These are phyloP conservation scores for Candida montana DNA, from an alignment of 805 yeast species.

Conservation along the genomic window DNA sequence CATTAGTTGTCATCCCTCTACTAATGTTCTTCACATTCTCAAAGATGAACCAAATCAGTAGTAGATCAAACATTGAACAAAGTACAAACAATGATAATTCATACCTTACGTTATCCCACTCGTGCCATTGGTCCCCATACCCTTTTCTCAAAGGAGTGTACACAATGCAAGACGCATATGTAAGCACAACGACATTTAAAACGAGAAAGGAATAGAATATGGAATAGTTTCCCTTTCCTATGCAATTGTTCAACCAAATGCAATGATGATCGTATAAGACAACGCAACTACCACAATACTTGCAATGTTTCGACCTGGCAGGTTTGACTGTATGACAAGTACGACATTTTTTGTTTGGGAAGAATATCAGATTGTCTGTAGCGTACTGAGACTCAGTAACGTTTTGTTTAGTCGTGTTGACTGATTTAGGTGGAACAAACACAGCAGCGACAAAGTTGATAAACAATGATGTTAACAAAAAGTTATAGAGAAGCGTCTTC, in stretches of 20 bases:
- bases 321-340: constrained; percentile 62
- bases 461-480: constrained; percentile 10
- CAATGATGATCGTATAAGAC: constrained; percentile 71
- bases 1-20: constrained; percentile 74
- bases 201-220: constrained; percentile 55
- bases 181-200: constrained; percentile 39
- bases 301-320: constrained; percentile 73
- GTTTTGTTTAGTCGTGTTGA: constrained; percentile 3
- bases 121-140: constrained; percentile 1
- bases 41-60: constrained; percentile 39
- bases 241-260: constrained; percentile 66
- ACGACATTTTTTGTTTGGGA: constrained; percentile 31
- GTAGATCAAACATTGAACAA: constrained; percentile 36
- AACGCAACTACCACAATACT: constrained; percentile 59
- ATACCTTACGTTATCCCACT: constrained; percentile 2
- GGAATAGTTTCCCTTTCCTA: constrained; percentile 59
- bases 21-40: constrained; percentile 46
- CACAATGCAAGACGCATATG: constrained; percentile 36
- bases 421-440: too few relatives aligned
- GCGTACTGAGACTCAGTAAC: constrained; percentile 4
- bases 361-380: constrained; percentile 19
- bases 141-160: constrained; percentile 7
- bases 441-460: constrained; percentile 11
- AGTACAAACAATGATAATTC: constrained; percentile 33
- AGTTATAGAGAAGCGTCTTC: constrained; percentile 12